Percentiles rank a stretch among this genome's conserved stretches.
phyloP scores from a whole-genome alignment of 352 stramenopile species.

The Aphanomyces stellatus region DNA sequence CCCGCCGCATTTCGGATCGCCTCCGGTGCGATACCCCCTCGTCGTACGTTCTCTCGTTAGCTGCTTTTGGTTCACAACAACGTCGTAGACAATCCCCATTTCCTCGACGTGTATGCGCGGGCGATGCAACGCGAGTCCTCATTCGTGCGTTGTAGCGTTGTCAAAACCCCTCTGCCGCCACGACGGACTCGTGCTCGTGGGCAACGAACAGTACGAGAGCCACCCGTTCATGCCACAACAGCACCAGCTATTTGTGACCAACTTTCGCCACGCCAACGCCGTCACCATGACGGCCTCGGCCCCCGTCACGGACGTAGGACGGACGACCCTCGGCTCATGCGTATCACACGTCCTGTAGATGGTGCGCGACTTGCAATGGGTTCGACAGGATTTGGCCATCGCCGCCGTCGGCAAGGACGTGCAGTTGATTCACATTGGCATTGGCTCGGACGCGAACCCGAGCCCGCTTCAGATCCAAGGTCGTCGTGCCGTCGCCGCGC shows the following conservation, averaged over 20 bases:
- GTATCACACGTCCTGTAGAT: conserved; percentile 45
- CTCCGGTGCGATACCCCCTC: background rate
- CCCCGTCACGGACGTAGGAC: conserved; percentile 34
- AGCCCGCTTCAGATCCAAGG: conserved; percentile 17
- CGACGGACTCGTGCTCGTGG: conserved; percentile 60
- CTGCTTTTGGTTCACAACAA: background rate
- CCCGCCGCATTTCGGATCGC: background rate
- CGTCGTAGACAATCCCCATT: background rate
- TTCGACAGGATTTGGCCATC: conserved; percentile 35
- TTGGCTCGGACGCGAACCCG: background rate
- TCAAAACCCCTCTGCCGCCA: conserved; percentile 70
- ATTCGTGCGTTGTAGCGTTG: conserved; percentile 30
- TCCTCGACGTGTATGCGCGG: background rate
- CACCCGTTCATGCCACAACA: background rate
- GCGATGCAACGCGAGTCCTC: background rate
- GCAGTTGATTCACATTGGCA: conserved; percentile 41
- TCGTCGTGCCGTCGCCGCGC: no score
- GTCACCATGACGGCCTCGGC: conserved; percentile 26
- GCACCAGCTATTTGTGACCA: conserved; percentile 60
- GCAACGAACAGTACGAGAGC: conserved; percentile 33
- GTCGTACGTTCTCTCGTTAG: background rate
- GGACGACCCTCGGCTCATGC: no score
- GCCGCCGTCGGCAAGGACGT: conserved; percentile 63
- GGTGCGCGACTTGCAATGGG: conserved; percentile 66
- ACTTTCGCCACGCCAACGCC: conserved; percentile 29